A percentile compares a stretch with the other conserved stretches of the same genome.
These are phyloP conservation scores for Cenococcum geophilum DNA, from an alignment of 495 filamentous ascomycete genomes.

Conservation along the genomic window DNA sequence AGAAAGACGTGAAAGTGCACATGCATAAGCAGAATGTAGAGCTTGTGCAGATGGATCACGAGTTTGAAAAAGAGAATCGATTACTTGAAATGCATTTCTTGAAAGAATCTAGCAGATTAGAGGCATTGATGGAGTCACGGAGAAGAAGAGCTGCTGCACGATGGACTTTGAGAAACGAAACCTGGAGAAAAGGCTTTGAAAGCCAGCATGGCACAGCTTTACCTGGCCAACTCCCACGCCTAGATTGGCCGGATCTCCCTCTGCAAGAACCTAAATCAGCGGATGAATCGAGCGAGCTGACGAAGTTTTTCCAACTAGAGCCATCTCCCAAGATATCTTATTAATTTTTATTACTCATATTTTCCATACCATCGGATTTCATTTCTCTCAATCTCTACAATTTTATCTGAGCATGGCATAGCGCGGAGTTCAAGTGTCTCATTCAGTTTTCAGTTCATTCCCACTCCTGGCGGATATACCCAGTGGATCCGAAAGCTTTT, in stretches of 20 bases:
- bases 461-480: too few relatives aligned
- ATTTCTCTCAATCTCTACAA: too few relatives aligned
- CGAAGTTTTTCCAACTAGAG: too few relatives aligned
- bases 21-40: conserved; percentile 24
- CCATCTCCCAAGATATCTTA: too few relatives aligned
- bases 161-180: conserved; percentile 24
- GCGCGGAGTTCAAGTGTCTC: too few relatives aligned
- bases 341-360: too few relatives aligned
- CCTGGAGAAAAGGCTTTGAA: conserved; percentile 24
- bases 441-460: too few relatives aligned
- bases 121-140: conserved; percentile 12
- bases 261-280: too few relatives aligned
- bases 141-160: conserved; percentile 10
- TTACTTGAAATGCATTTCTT: conserved; percentile 12
- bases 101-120: conserved; percentile 18
- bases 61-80: conserved; percentile 14
- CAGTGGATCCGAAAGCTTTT: too few relatives aligned
- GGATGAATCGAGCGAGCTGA: too few relatives aligned
- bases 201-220: conserved; percentile 14
- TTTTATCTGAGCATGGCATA: too few relatives aligned
- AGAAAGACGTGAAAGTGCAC: conserved; percentile 18
- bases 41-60: conserved; percentile 17
- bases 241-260: conserved; percentile 18
- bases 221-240: conserved; percentile 13
- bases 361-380: too few relatives aligned